Evolutionary conservation across 305 asterid genomes (phyloP), one percentile per base, ranked within the genome.

Genomic region (Rubia occidens): DNA sequence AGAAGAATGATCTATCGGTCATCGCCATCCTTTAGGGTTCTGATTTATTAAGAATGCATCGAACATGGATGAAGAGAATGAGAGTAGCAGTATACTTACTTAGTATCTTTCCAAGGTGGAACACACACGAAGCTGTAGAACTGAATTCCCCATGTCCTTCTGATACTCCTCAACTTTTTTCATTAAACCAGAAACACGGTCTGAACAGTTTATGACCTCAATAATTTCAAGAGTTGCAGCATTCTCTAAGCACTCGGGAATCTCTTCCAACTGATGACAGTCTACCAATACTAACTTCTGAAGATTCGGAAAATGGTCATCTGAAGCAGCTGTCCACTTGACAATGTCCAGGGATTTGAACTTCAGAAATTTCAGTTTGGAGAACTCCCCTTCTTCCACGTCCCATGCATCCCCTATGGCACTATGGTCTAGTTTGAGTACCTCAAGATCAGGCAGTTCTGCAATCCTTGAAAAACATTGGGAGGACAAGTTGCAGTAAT

Each of bases 131-230:
- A 51, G 9, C 58, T 51, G 58, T 17, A 51, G 58, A 17, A 51
- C 58, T 15, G 58, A 51, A 51, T 51, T 51, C 24, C 58, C 58
- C 58, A 51, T 51, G 58, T 51, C 58, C 58, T 51, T 51, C 58
- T 51, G 58, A 51, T 6, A 51, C 21, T 51, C 58, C 58, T 51
- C 58, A 15, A 51, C 58, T 17, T 51, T 15, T 17, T 51, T 51
- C 10, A 51, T 5, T 5, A 51, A 17, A 51, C 10, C 21, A 1
- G 24, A 3, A 51, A 51, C 58, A 17, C 0, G 13, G 7, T 51
- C 58, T 17, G 58, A 17, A 20, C 58, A 51, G 11, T 51, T 17
- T 17, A 51, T 51, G 58, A 51, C 58, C 58, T 51, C 58, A 17
- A 51, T 9, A 8, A 17, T 51, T 51, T 17, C 58, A 51, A 51